Evolutionary conservation across 164 flowering plant genomes (phyloP), one percentile per base, ranked within the genome.

Genomic region (Dillenia turbinata): DNA sequence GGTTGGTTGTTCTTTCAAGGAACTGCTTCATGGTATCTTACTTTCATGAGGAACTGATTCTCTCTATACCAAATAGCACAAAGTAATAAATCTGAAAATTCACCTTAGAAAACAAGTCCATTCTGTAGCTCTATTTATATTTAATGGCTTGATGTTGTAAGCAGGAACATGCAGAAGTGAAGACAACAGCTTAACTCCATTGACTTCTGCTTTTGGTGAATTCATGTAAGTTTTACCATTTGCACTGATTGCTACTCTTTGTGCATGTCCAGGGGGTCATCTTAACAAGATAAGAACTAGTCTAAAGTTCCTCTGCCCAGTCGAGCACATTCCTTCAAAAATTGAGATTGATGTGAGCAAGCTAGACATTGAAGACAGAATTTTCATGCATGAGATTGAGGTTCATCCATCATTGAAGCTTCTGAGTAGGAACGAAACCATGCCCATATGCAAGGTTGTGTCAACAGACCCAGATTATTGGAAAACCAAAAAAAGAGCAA

Each of bases 321-420:
- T 83, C 9, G 94, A 90, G 52, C 78, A 77, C 68, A 85, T 90
- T 69, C 94, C 97, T 61, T 68, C 77, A 33, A 85, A 90, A 70
- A 78, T 93, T 57, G 98, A 85, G 72, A 87, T 93, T 56, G 97
- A 93, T 59, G 69, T 93, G 60, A 93, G 97, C 78, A 83, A 78
- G 49, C 85, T 93, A 26, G 96, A 93, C 60, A 71, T 90, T 43
- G 98, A 75, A 19, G 96, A 90, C 70, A 71, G 61, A 44, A 60
- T 90, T 43, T 66, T 67, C 55, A 69, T 89, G 79, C 70, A 49
- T 9, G 96, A 93, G 47, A 44, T 86, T 22, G 65, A 74, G 58
- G 85, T 90, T 62, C 79, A 83, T 73, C 83, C 92, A 15, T 79
- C 85, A 1, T 55, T 88, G 84, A 85, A 83, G 86, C 92, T 90